Evolutionary conservation across 805 yeast species (phyloP), one percentile per base, ranked within the genome.

Genomic region (Komagataella pseudopastoris): DNA sequence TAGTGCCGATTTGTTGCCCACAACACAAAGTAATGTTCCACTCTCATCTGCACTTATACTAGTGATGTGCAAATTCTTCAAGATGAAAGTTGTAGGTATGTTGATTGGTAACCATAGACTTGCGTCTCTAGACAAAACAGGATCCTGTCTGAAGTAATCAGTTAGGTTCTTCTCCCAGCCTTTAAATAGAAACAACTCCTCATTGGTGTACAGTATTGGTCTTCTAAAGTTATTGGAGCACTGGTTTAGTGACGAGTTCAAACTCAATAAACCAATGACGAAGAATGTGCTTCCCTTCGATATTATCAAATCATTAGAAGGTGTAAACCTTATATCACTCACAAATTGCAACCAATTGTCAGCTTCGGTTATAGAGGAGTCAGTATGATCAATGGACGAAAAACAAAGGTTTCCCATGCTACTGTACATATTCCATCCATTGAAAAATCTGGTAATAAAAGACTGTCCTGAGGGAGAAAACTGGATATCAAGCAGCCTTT

Each of bases 391-490:
- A 54, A 65, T 67, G 4, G 78, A 65, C 7, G 74, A 67, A 46
- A 71, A 70, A 43, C 64, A 67, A 44, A 70, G 59, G 56, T 74
- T 71, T 1, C 83, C 83, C 43, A 75, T 65, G 14, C 68, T 69
- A 3, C 81, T 74, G 54, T 66, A 68, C 23, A 74, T 53, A 49
- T 69, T 69, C 81, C 81, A 78, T 4, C 80, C 80, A 46, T 63
- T 63, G 17, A 56, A 55, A 51, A 55, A 66, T 8, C 60, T 49
- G 3, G 59, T 51, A 4, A 67, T 50, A 23, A 66, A 46, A 12
- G 64, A 58, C 44, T 61, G 60, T 6, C 66, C 68, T 49, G 58
- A 56, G 1, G 64, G 64, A 46, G 58, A 55, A 7, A 63, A 30
- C 4, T 51, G 59, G 52, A 60, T 56, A 60, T 50, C 69, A 62